phyloP scores from a whole-genome alignment of 2,329 filamentous ascomycete species.

The Alternaria dauci region DNA sequence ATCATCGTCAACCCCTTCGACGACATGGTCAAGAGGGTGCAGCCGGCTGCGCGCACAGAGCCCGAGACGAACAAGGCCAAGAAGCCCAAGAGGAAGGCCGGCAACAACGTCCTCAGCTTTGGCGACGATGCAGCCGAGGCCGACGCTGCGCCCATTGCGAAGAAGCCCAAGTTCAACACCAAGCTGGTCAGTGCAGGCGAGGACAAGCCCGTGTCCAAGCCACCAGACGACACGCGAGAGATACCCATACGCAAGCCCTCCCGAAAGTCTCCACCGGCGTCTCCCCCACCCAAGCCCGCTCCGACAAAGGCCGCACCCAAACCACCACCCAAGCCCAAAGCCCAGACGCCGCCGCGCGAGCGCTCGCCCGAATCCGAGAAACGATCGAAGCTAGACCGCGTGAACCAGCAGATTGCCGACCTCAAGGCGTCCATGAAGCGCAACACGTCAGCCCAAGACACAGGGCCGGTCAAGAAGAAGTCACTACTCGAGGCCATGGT shows the following conservation, averaged over 20 bases:
- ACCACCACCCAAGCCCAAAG: conserved; percentile 28
- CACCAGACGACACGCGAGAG: conserved; percentile 41
- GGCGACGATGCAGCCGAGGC: conserved; percentile 69
- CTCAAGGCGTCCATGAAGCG: conserved; percentile 84
- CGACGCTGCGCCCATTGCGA: conserved; percentile 67
- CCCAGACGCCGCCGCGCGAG: conserved; percentile 43
- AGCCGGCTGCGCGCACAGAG: conserved; percentile 61
- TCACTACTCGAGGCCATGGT: conserved; percentile 77
- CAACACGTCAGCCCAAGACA: conserved; percentile 51
- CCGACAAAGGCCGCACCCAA: conserved; percentile 17
- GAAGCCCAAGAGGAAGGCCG: conserved; percentile 72
- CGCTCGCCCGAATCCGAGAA: conserved; percentile 52
- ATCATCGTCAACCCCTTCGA: conserved; percentile 83
- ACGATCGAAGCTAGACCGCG: conserved; percentile 66
- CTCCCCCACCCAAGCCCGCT: conserved; percentile 34
- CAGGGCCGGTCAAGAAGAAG: conserved; percentile 58
- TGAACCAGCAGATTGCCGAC: conserved; percentile 81
- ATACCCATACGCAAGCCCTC: conserved; percentile 47
- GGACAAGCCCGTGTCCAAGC: conserved; percentile 49
- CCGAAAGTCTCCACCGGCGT: conserved; percentile 35
- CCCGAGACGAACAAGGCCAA: conserved; percentile 56
- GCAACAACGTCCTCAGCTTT: conserved; percentile 81
- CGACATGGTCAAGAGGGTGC: conserved; percentile 76
- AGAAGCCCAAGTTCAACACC: conserved; percentile 82
- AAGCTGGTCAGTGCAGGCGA: conserved; percentile 67